Evolutionary conservation across 306 rosid genomes (phyloP).

Genomic region (Lithocarpus polystachyus): DNA sequence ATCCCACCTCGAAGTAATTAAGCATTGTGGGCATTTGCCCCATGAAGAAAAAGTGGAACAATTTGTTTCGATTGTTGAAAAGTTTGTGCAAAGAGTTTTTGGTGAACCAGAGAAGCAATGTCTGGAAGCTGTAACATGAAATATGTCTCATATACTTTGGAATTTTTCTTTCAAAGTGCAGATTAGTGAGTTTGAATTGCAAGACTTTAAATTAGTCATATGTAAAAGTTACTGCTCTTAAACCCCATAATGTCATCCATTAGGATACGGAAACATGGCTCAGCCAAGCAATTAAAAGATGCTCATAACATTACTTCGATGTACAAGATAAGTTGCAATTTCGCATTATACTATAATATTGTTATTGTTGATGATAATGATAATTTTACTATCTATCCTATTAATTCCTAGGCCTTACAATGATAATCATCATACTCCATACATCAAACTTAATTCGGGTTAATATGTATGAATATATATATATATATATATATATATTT

Average conservation of each 20-base stretch:
- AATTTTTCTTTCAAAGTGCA: background rate
- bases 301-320: background rate
- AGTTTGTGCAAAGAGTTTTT: conserved; percentile 52
- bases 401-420: no score
- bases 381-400: no score
- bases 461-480: no score
- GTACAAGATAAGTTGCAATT: background rate
- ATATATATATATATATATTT: no score
- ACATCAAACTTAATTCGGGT: no score
- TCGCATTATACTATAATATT: no score
- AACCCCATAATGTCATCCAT: background rate
- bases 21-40: conserved; percentile 86
- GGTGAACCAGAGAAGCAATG: conserved; percentile 34
- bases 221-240: background rate
- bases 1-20: conserved; percentile 61
- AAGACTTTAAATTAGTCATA: background rate
- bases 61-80: conserved; percentile 65
- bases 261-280: background rate
- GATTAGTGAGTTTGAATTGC: background rate
- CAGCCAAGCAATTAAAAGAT: background rate
- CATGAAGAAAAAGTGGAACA: conserved; percentile 89
- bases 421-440: no score
- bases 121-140: conserved; percentile 29
- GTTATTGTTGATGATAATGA: no score
- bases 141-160: conserved; percentile 4